These are phyloP conservation scores for Heritiera littoralis DNA, from an alignment of 345 rosid species.

Conservation along the genomic window DNA sequence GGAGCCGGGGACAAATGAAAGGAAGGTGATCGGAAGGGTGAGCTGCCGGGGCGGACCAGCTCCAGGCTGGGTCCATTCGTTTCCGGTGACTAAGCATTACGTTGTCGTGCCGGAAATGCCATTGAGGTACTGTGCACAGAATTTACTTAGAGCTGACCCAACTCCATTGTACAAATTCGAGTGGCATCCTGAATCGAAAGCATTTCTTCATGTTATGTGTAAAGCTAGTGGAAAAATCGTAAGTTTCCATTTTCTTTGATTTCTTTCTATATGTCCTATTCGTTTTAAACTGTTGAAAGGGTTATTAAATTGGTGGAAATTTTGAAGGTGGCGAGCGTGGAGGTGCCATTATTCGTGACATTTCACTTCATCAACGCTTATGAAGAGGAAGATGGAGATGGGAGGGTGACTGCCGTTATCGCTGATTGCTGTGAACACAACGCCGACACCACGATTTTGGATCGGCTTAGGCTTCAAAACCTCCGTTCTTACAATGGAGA, in stretches of 20 bases:
- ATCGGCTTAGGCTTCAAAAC: slow-evolving; percentile 71
- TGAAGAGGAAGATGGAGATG: slow-evolving; percentile 80
- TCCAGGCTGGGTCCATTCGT: slow-evolving; percentile 97
- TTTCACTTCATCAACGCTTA: slow-evolving; percentile 97
- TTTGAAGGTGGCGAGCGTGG: slow-evolving; percentile 82
- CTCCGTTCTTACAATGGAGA: slow-evolving; percentile 62
- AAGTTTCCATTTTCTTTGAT: slow-evolving; percentile 28
- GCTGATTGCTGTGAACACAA: slow-evolving; percentile 95
- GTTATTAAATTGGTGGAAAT: no score
- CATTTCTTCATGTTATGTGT: slow-evolving; percentile 76
- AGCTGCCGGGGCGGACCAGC: slow-evolving; percentile 77
- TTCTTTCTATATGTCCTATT: neutral
- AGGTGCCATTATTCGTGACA: slow-evolving; percentile 81
- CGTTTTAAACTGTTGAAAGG: neutral
- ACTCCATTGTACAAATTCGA: slow-evolving; percentile 90
- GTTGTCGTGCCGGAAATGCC: slow-evolving; percentile 92
- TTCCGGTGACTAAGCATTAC: slow-evolving; percentile 85
- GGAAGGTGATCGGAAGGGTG: slow-evolving; percentile 85
- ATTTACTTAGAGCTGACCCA: slow-evolving; percentile 83
- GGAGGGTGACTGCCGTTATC: slow-evolving; percentile 58
- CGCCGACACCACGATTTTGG: slow-evolving; percentile 76
- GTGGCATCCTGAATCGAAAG: slow-evolving; percentile 86
- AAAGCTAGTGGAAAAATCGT: slow-evolving; percentile 85
- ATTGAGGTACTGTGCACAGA: slow-evolving; percentile 73
- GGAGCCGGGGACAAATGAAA: slow-evolving; percentile 70